Percentiles rank a stretch among this genome's conserved stretches.
These are phyloP conservation scores for Auricularia cornea DNA, from an alignment of 768 basidiomycete species.

Conservation along the genomic window DNA sequence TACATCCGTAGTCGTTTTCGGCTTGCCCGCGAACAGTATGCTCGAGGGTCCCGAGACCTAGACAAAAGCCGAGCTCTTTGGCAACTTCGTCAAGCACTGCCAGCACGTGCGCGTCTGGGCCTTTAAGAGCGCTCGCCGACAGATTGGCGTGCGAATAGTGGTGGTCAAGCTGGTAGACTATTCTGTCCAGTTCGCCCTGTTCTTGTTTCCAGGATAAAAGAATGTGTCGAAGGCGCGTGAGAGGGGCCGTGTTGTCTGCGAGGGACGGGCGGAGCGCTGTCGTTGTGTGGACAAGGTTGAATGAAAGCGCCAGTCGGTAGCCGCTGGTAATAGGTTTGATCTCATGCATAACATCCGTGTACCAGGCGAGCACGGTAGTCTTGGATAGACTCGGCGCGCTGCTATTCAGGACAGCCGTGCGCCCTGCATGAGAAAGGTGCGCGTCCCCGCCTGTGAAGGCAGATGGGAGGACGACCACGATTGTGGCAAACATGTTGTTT, in stretches of 20 bases:
- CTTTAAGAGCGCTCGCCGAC: background rate
- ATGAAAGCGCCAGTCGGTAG: slow-evolving; percentile 12
- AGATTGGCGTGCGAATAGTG: slow-evolving; percentile 5
- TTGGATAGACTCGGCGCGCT: slow-evolving; percentile 1
- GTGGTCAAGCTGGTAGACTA: slow-evolving; percentile 9
- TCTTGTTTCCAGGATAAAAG: slow-evolving; percentile 5
- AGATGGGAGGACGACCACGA: slow-evolving; percentile 11
- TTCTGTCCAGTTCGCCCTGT: slow-evolving; percentile 1
- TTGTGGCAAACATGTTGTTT: slow-evolving; percentile 8
- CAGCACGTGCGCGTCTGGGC: background rate
- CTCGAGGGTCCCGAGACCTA: background rate
- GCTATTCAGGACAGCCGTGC: background rate
- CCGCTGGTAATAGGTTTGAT: slow-evolving; percentile 10
- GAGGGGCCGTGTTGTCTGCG: background rate
- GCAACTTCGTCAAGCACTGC: background rate
- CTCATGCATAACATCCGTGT: slow-evolving; percentile 11
- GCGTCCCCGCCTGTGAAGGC: slow-evolving; percentile 8
- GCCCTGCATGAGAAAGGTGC: slow-evolving; percentile 3
- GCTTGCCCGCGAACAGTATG: background rate
- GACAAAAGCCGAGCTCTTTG: background rate
- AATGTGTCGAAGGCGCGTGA: background rate
- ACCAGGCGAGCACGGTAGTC: slow-evolving; percentile 10
- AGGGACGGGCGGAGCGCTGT: background rate
- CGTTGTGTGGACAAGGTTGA: slow-evolving; percentile 8
- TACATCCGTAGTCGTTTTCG: background rate